Evolutionary conservation across 805 yeast genomes (phyloP), one percentile per base, ranked within the genome.

Genomic region (Hanseniaspora meyeri): DNA sequence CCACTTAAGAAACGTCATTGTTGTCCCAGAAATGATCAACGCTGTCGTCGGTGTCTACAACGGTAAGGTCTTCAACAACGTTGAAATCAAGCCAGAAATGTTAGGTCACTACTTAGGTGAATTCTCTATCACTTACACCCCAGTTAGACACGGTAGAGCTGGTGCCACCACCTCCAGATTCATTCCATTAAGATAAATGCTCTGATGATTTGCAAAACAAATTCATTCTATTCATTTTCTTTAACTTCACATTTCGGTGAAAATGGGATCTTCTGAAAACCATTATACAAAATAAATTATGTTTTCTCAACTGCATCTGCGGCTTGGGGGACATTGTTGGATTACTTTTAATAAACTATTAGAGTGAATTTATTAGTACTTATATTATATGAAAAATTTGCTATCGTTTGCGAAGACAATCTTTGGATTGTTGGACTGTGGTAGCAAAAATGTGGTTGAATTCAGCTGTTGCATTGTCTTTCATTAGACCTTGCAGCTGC

Each of bases 91-190:
- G 77, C 96, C 98, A 72, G 99, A 93, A 82, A 93, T 93, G 98
- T 90, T 91, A 74, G 97, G 98, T 75, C 96, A 91, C 86, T 93
- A 93, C 95, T 87, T 93, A 72, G 99, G 97, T 81, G 99, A 93
- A 82, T 93, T 93, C 88, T 91, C 98, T 72, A 93, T 93, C 79
- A 81, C 98, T 70, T 93, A 93, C 83, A 87, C 95, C 77, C 98
- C 99, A 74, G 97, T 91, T 75, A 88, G 95, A 83, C 99, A 95
- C 83, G 97, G 97, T 85, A 85, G 93, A 81, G 90, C 95, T 70
- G 95, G 90, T 83, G 75, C 78, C 72, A 79, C 85, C 77, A 77
- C 85, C 76, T 72, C 77, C 76, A 76, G 86, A 76, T 84, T 84
- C 83, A 81, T 82, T 72, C 89, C 90, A 75, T 75, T 77, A 71